Conservation (phyloP, 352 stramenopile genomes). For the Peronospora belbahrii region DNA sequence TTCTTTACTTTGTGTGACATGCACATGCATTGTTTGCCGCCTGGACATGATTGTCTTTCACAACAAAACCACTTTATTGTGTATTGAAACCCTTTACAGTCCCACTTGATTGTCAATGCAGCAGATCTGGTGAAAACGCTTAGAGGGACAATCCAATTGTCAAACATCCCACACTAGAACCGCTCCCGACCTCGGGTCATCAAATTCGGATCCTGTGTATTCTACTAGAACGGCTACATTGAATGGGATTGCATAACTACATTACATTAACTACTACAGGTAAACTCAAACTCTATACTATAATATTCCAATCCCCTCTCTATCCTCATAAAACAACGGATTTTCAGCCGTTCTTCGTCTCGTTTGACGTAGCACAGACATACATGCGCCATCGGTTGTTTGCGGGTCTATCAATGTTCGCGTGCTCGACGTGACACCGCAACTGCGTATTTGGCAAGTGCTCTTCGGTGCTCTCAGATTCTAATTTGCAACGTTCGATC, state of each 20-base stretch:
- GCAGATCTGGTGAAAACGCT: background rate
- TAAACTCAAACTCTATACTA: background rate
- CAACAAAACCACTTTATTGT: too few relatives aligned
- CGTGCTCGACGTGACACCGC: background rate
- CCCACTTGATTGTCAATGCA: background rate
- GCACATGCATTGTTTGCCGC: too few relatives aligned
- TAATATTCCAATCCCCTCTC: background rate
- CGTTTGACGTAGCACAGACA: slow-evolving; percentile 8
- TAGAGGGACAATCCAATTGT: background rate
- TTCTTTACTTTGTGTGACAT: too few relatives aligned
- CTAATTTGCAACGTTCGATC: slow-evolving; percentile 11
- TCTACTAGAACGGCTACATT: background rate
- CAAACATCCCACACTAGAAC: slow-evolving; percentile 6
- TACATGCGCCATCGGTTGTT: slow-evolving; percentile 6
- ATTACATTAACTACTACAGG: background rate
- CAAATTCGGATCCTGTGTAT: background rate
- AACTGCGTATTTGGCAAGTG: background rate
- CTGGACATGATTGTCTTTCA: too few relatives aligned
- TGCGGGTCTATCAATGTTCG: background rate
- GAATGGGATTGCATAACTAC: background rate
- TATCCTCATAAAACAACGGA: background rate
- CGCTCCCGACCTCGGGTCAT: slow-evolving; percentile 9
- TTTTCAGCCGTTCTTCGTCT: background rate
- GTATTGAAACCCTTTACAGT: background rate
- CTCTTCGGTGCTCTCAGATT: slow-evolving; percentile 4